Evolutionary conservation across 2,329 filamentous ascomycete genomes (phyloP).

Genomic region (Cladosporium oxysporum): DNA sequence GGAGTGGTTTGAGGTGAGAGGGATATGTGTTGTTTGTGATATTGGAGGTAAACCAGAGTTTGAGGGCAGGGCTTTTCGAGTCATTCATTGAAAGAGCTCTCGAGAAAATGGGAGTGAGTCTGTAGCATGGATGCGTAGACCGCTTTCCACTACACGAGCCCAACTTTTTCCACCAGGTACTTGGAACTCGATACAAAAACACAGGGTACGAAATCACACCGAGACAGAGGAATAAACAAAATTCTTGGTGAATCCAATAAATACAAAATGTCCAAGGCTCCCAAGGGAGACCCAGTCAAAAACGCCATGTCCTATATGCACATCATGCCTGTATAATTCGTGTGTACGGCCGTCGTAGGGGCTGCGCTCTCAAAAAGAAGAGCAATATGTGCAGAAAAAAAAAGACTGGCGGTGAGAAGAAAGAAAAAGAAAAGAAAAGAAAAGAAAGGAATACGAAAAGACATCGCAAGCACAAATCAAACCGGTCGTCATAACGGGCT

Average conservation of each 20-base stretch:
- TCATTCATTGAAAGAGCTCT: not conserved
- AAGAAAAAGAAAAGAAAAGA: not conserved
- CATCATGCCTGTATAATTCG: not conserved
- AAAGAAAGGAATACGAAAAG: not conserved
- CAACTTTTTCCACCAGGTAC: not conserved
- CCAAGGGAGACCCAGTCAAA: not conserved
- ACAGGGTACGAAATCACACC: not conserved
- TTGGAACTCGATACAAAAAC: not conserved
- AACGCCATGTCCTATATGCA: not conserved
- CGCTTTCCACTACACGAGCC: not conserved
- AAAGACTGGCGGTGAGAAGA: not conserved
- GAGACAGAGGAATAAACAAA: not conserved
- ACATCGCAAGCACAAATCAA: not conserved
- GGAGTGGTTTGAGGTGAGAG: not conserved
- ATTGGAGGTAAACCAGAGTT: not conserved
- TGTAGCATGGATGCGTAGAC: not conserved
- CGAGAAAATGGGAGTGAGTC: not conserved
- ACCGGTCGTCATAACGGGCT: conserved; percentile 1
- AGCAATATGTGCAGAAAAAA: not conserved
- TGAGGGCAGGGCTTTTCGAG: too few species aligned
- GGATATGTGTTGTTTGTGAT: not conserved
- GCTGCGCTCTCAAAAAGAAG: not conserved
- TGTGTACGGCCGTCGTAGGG: not conserved
- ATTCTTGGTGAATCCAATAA: not conserved
- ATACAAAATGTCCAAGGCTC: not conserved